Conservation (phyloP, 768 basidiomycete species). For the Tubosaeta sp. region DNA sequence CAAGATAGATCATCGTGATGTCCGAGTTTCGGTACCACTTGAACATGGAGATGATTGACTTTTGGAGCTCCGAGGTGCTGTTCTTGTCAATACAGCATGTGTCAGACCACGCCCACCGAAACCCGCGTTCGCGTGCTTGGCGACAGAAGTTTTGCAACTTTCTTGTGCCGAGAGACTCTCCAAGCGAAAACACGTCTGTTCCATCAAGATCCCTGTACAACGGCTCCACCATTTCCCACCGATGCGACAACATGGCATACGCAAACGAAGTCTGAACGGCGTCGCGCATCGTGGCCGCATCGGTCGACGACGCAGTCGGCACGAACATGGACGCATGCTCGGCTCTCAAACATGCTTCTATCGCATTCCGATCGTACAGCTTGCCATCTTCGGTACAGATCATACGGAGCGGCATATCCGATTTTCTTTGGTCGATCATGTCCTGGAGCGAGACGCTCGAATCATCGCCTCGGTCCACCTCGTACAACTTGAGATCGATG, state of each 20-base stretch:
- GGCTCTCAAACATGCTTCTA: constrained; percentile 12
- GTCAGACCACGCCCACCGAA: constrained; percentile 27
- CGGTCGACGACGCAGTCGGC: not conserved
- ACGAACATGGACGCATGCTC: constrained; percentile 15
- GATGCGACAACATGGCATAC: constrained; percentile 25
- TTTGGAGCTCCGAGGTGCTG: constrained; percentile 26
- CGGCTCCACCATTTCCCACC: constrained; percentile 19
- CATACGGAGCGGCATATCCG: constrained; percentile 22
- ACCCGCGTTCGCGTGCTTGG: constrained; percentile 15
- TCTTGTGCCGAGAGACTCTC: constrained; percentile 4
- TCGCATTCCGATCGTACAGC: constrained; percentile 15
- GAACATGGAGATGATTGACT: constrained; percentile 31
- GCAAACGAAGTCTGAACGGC: constrained; percentile 13
- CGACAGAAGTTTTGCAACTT: constrained; percentile 20
- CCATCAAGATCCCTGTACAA: constrained; percentile 14
- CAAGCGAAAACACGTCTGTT: constrained; percentile 14
- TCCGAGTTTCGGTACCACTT: constrained; percentile 25
- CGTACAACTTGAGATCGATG: not conserved
- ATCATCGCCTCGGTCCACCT: not conserved
- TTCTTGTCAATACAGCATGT: constrained; percentile 28
- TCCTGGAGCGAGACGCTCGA: constrained; percentile 10
- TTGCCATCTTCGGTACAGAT: constrained; percentile 24
- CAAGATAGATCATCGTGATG: constrained; percentile 24
- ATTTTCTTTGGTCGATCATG: constrained; percentile 9
- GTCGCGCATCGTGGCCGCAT: not conserved